A percentile compares a stretch with the other conserved stretches of the same genome.
Conservation (phyloP, 169 alveolate genomes). For the Cryptosporidium ubiquitum region DNA sequence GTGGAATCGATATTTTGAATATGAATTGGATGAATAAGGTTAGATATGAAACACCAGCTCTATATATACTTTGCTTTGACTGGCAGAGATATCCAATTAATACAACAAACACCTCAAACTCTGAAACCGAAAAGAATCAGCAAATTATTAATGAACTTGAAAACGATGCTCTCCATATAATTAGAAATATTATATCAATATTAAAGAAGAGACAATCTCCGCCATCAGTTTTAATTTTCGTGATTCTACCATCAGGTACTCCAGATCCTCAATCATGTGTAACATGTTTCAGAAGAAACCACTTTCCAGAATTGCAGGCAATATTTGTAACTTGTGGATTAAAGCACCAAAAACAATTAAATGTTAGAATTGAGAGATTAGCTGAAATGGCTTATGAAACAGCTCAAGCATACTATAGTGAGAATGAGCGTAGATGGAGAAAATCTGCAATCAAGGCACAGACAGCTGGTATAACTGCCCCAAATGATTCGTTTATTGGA, state of each 20-base stretch:
- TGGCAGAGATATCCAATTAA: constrained; percentile 50
- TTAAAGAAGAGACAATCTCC: constrained; percentile 63
- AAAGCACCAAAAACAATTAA: constrained; percentile 56
- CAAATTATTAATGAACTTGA: constrained; percentile 34
- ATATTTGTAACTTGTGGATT: constrained; percentile 67
- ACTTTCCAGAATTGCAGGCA: constrained; percentile 66
- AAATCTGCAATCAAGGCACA: constrained; percentile 70
- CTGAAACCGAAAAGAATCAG: neutral
- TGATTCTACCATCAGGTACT: constrained; percentile 64
- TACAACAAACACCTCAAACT: neutral
- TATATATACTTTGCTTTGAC: constrained; percentile 56
- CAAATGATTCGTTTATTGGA: constrained; percentile 14
- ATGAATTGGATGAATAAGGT: constrained; percentile 65
- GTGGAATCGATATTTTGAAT: constrained; percentile 58
- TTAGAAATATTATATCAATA: constrained; percentile 11
- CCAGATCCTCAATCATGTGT: constrained; percentile 72
- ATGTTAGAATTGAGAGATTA: constrained; percentile 57
- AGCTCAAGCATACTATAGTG: constrained; percentile 60
- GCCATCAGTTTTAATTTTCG: constrained; percentile 66
- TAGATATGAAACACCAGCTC: constrained; percentile 69
- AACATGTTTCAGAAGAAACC: constrained; percentile 57
- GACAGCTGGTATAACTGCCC: constrained; percentile 49
- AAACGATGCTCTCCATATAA: constrained; percentile 32
- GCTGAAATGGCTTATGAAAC: constrained; percentile 73
- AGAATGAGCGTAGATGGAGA: constrained; percentile 71